Conservation (phyloP, 2,329 filamentous ascomycete species). For the Cytospora leucostoma region DNA sequence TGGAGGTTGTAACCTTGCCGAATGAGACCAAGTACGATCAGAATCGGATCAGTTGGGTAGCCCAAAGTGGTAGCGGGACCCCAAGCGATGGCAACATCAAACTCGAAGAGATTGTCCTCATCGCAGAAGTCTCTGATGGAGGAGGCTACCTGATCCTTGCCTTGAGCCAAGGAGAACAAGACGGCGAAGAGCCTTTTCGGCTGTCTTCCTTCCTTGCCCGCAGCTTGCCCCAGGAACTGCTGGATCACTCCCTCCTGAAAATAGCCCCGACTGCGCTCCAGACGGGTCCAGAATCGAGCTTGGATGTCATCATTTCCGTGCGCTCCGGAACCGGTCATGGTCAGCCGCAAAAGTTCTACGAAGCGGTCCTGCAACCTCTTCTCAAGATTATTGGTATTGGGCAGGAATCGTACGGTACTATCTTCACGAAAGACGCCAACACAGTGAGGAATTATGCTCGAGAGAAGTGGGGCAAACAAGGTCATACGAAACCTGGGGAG, state of each 20-base stretch:
- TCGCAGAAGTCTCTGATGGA: slow-evolving; percentile 27
- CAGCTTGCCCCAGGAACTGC: slow-evolving; percentile 41
- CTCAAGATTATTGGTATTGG: slow-evolving; percentile 48
- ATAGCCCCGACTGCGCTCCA: slow-evolving; percentile 40
- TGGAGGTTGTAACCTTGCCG: slow-evolving; percentile 18
- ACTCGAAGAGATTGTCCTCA: slow-evolving; percentile 37
- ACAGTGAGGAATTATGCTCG: slow-evolving; percentile 66
- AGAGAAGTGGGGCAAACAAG: slow-evolving; percentile 43
- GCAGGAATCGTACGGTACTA: slow-evolving; percentile 51
- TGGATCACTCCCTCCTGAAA: slow-evolving; percentile 41
- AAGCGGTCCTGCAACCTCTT: slow-evolving; percentile 56
- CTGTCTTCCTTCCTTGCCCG: slow-evolving; percentile 36
- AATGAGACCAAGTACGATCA: slow-evolving; percentile 18
- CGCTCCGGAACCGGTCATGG: slow-evolving; percentile 63
- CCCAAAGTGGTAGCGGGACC: not conserved
- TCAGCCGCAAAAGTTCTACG: slow-evolving; percentile 57
- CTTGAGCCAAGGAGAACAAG: slow-evolving; percentile 40
- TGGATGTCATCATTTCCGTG: slow-evolving; percentile 70
- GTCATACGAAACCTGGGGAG: slow-evolving; percentile 43
- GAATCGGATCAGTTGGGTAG: slow-evolving; percentile 10
- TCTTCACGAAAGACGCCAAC: slow-evolving; percentile 60
- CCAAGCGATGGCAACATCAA: slow-evolving; percentile 28
- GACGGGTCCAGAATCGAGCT: slow-evolving; percentile 31
- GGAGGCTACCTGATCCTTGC: slow-evolving; percentile 40
- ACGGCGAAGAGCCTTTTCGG: slow-evolving; percentile 32